Evolutionary conservation across 257 asterid genomes (phyloP), one percentile per base, ranked within the genome.

Genomic region (Plantago major): DNA sequence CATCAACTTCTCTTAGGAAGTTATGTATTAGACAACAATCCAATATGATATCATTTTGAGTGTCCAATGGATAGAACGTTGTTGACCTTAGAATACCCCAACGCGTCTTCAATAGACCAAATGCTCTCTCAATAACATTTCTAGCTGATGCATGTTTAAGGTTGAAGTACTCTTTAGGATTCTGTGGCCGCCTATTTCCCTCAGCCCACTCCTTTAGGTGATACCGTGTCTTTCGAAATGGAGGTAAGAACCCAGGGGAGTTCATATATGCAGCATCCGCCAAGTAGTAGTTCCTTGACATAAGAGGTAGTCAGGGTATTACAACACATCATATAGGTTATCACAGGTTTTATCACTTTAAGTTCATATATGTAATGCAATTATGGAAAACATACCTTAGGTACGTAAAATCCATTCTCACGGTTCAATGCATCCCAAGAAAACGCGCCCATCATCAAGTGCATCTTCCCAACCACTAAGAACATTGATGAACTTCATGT

Each of bases 391-490:
- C 15, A 28, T 55, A 57, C 48, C 62, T n/a, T 14, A 3, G 30
- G 26, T 1, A 57, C 26, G 9, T 14, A 33, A 2, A 57, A 16
- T 0, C 47, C 40, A 33, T 7, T 13, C 3, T n/a, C 16, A 10
- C 46, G 30, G 12, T 8, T 57, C 8, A 37, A 2, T 5, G 14
- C 47, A 40, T 57, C 62, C 1, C 33, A n/a, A n/a, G 14, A 57
- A 9, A 13, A 57, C 22, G 10, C 62, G 37, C n/a, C 30, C 14
- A 40, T 37, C 62, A 0, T 7, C 47, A 3, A n/a, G n/a, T n/a
- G 30, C 26, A 9, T 46, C 62, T 57, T 57, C 62, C 30, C 48
- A 57, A 33, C 62, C n/a, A 7, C 28, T 38, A 2, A 57, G n/a
- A 5, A 15, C 48, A 16, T 33, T n/a, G 7, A 38, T 11, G 3